phyloP scores from a whole-genome alignment of 768 basidiomycete species.

The Boletales sp. region DNA sequence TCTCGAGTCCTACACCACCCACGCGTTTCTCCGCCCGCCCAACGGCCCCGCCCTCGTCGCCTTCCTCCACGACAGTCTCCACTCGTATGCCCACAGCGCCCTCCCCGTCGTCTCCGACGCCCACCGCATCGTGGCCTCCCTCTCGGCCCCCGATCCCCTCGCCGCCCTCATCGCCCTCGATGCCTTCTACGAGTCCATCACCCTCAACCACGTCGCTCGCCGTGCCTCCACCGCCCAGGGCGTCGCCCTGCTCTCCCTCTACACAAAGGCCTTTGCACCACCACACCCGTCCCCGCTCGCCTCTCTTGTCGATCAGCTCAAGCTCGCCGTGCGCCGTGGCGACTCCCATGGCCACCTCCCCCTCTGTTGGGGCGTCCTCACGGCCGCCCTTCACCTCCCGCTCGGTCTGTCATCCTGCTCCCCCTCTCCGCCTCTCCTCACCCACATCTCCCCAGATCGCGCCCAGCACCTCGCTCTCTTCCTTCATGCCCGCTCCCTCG shows the following conservation, averaged over 20 bases:
- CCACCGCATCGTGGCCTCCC: constrained; percentile 38
- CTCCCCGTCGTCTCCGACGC: constrained; percentile 78
- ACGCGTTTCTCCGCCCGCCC: constrained; percentile 59
- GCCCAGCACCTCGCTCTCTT: constrained; percentile 88
- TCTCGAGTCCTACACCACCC: constrained; percentile 84
- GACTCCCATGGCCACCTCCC: constrained; percentile 80
- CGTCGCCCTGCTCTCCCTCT: constrained; percentile 86
- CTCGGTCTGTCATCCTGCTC: constrained; percentile 46
- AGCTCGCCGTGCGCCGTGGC: constrained; percentile 61
- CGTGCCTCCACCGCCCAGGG: constrained; percentile 91
- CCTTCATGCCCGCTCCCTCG: constrained; percentile 82
- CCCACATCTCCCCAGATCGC: constrained; percentile 53
- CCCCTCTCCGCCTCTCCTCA: neutral
- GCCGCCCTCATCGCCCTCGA: constrained; percentile 56
- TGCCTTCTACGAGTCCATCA: constrained; percentile 76
- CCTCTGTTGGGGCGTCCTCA: constrained; percentile 86
- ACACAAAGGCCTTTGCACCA: constrained; percentile 77
- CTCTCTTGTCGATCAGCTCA: constrained; percentile 62
- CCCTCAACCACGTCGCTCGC: constrained; percentile 84
- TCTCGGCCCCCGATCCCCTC: constrained; percentile 29
- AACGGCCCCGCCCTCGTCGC: constrained; percentile 32
- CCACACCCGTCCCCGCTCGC: constrained; percentile 14
- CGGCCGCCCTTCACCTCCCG: constrained; percentile 68
- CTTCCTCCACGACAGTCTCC: constrained; percentile 70
- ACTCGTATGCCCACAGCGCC: constrained; percentile 74